Base-by-base conservation (phyloP, 495 filamentous ascomycete genomes). In the Penicillium taxi region DNA sequence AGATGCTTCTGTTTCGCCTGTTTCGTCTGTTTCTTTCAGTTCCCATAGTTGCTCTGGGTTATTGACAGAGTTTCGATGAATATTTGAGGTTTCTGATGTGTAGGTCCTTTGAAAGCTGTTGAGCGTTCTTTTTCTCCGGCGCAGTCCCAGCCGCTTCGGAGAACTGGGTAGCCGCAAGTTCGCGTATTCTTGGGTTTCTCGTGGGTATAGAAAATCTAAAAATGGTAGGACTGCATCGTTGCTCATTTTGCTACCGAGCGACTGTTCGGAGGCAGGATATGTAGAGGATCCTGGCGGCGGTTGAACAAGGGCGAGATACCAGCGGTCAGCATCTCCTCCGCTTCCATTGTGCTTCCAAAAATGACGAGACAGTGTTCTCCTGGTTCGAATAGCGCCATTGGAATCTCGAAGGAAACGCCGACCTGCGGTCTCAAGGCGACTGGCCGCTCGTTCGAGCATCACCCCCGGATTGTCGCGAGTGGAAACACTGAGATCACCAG, bases 361-460 rank as follows among this genome's bases (percentile, higher is more conserved):
- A 35, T 63, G 54, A 17, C 73, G 74, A 44, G 80, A 79, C 11
- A 89, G 69, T 32, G 67, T 63, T 31, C 75, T 75, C 46, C 69
- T 66, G 47, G 63, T 74, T 50, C 68, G 75, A 44, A 72, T 61
- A n/a, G 69, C 57, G 42, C 65, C 66, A 27, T 63, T 67, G 23
- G 72, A 52, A 39, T 69, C 66, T 49, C 75, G 81, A 45, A 86
- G 61, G 47, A 82, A 69, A 63, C 73, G 72, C 56, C 76, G 74
- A 61, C 74, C 77, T 71, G 80, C 83, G 67, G 75, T 77, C 73
- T 88, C 77, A 61, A 88, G 72, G 67, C 77, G 82, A 67, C 75
- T 73, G 41, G 77, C 77, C 37, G 81, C 82, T 59, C 80, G 81
- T 81, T 93, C 84, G 62, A 90, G 81, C 86, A 93, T 93, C 53